Evolutionary conservation across 805 yeast genomes (phyloP), one percentile per base, ranked within the genome.

Genomic region (Cyberlindnera suaveolens): DNA sequence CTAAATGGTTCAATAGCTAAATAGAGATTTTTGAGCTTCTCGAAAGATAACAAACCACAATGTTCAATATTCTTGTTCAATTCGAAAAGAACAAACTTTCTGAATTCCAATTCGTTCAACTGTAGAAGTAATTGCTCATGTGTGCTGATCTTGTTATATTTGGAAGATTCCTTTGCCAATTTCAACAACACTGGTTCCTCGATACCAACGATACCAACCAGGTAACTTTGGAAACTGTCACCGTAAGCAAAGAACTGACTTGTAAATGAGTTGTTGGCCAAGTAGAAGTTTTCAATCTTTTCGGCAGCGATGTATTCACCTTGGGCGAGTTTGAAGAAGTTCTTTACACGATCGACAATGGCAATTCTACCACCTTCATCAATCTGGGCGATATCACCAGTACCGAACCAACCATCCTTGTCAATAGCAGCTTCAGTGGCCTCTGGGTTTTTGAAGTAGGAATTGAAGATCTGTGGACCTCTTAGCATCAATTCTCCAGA

Each of bases 301-400:
- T 84, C 93, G 16, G 88, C 85, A 1, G 88, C 83, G 43, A 84
- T 75, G 60, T 83, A 84, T 62, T 77, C 82, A 39, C 82, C 82
- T 57, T 77, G 82, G 3, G 80, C 67, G 42, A 77, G 58, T 51
- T 84, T 84, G 70, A 83, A 84, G 65, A 84, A 83, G 64, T 84
- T 85, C 67, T 84, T 84, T 33, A 84, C 88, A 48, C 93, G 70
- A 56, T 85, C 93, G 52, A 84, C 72, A 45, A 84, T 78, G 39
- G 62, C 67, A 19, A 85, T 58, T 38, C 82, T 70, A 11, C 89
- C 86, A 6, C 65, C 62, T 1, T 48, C 44, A 44, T 74, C 76
- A 40, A 82, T 60, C 44, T 59, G 62, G 1, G 77, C 86, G 52
- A 82, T 72, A 58, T 82, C 90, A 40, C 87, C 86, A 3, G 85